Percentiles rank a stretch among this genome's conserved stretches.
phyloP scores from a whole-genome alignment of 192 early-diverging fungal genomes.

The Jimgerdemannia flammicorona region DNA sequence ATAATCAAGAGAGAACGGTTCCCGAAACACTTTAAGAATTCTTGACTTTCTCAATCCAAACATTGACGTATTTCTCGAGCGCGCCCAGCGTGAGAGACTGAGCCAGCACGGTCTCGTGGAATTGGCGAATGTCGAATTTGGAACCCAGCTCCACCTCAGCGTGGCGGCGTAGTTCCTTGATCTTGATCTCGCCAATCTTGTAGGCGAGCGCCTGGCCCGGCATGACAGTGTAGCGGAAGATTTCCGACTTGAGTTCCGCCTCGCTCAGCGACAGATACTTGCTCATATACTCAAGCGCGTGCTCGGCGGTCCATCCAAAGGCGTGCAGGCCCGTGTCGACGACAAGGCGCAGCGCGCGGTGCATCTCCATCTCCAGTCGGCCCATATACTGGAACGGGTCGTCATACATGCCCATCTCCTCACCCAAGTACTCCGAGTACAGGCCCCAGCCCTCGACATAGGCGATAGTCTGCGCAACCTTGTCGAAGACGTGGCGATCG shows the following conservation, averaged over 20 bases:
- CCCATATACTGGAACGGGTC: background rate
- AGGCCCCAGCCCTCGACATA: background rate
- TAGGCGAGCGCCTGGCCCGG: background rate
- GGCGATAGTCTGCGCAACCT: background rate
- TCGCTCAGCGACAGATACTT: background rate
- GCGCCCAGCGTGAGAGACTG: background rate
- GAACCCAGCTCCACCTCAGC: background rate
- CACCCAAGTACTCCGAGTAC: background rate
- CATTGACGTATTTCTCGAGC: background rate
- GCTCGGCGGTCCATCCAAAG: background rate
- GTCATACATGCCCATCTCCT: constrained; percentile 2
- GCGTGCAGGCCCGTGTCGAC: background rate
- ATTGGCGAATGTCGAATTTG: background rate
- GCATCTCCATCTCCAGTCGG: constrained; percentile 1
- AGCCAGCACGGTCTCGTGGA: background rate
- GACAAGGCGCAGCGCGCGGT: background rate
- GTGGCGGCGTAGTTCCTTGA: background rate
- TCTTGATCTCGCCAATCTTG: background rate
- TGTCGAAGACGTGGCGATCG: background rate
- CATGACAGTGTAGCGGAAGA: constrained; percentile 1
- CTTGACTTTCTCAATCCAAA: too few relatives aligned
- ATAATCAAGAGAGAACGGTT: too few relatives aligned
- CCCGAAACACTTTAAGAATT: too few relatives aligned
- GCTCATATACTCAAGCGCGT: background rate
- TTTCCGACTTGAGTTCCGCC: background rate